Evolutionary conservation across 345 rosid genomes (phyloP).

Genomic region (Hypericum perforatum): DNA sequence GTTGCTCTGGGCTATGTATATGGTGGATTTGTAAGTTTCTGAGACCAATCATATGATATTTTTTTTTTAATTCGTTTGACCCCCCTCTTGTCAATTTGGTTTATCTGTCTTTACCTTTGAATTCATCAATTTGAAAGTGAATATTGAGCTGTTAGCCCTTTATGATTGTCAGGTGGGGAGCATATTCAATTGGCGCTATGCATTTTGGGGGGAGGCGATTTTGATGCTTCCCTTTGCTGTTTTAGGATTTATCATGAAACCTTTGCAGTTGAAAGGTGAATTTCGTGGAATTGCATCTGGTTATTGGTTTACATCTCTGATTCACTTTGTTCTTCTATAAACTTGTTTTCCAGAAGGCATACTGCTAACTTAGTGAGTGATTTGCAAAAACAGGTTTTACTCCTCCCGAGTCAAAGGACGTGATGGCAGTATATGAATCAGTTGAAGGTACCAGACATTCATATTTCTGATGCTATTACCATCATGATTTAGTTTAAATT

Average conservation of each 20-base stretch:
- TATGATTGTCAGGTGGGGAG: conserved; percentile 49
- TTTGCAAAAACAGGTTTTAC: too few relatives aligned
- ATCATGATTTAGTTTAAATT: too few relatives aligned
- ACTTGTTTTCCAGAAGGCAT: too few relatives aligned
- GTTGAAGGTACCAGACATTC: too few relatives aligned
- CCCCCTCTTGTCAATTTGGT: background rate
- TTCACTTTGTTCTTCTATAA: too few relatives aligned
- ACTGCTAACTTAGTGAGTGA: too few relatives aligned
- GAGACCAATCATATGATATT: background rate
- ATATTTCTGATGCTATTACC: too few relatives aligned
- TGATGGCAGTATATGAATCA: too few relatives aligned
- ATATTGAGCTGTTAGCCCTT: background rate
- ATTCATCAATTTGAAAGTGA: background rate
- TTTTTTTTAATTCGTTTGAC: background rate
- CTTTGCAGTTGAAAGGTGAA: conserved; percentile 80
- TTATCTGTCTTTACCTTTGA: too few relatives aligned
- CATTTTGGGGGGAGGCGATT: conserved; percentile 86
- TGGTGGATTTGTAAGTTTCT: conserved; percentile 21
- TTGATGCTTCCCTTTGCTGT: conserved; percentile 85
- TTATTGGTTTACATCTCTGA: too few relatives aligned
- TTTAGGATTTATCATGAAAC: conserved; percentile 72
- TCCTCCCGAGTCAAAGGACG: too few relatives aligned
- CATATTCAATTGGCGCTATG: conserved; percentile 67
- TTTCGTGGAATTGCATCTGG: background rate
- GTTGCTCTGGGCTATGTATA: conserved; percentile 21